phyloP scores from a whole-genome alignment of 164 flowering plant species.

The Sedum album region DNA sequence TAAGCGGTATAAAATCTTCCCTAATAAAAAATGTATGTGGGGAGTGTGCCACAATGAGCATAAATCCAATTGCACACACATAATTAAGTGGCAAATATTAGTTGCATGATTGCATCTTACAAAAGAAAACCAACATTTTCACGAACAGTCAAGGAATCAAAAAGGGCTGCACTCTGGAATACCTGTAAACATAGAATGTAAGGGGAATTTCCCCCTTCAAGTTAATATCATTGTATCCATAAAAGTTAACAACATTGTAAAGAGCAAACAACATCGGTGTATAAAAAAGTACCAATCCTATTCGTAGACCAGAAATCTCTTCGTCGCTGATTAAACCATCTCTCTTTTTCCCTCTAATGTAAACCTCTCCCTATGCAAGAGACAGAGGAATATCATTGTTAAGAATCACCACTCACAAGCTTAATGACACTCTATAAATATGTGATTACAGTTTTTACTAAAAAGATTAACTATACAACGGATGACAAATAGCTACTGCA shows the following conservation, averaged over 20 bases:
- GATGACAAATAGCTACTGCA: background rate
- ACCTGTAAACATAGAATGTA: slow-evolving; percentile 39
- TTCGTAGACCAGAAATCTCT: slow-evolving; percentile 85
- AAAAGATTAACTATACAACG: background rate
- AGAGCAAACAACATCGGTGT: background rate
- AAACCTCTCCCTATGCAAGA: slow-evolving; percentile 76
- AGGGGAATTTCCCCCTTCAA: background rate
- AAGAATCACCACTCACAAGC: background rate
- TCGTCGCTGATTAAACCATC: slow-evolving; percentile 81
- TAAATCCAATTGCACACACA: background rate
- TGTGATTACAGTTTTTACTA: background rate
- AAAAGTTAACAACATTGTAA: background rate
- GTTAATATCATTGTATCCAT: no score
- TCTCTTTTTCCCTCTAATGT: slow-evolving; percentile 68
- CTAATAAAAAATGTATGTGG: background rate
- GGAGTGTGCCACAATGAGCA: background rate
- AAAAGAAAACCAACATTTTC: slow-evolving; percentile 98
- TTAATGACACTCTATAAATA: background rate
- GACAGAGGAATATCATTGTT: slow-evolving; percentile 10
- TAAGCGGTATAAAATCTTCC: background rate
- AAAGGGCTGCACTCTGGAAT: slow-evolving; percentile 97
- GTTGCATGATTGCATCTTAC: slow-evolving; percentile 39
- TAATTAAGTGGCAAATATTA: background rate
- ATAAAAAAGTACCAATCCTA: slow-evolving; percentile 64
- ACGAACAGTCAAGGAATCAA: slow-evolving; percentile 92